Base-by-base conservation (phyloP, 805 yeast species). In the Barnettozyma vustinii region DNA sequence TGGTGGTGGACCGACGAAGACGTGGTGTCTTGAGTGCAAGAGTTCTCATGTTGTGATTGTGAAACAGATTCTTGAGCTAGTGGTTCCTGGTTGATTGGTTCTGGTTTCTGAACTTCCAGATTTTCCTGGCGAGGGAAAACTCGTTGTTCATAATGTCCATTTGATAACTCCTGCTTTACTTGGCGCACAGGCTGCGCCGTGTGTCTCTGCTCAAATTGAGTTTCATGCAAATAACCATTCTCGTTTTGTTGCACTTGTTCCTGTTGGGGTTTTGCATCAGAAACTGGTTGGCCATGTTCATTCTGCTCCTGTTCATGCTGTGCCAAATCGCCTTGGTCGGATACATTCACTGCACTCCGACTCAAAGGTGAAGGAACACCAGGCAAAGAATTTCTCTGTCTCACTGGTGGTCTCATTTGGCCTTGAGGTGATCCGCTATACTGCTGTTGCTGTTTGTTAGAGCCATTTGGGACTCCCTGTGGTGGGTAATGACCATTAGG, bases 301-400 rank as follows among this genome's bases (percentile, higher is more conserved):
- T 48, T 50, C 32, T 52, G 53, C 40, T 45, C 45, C 25, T 39
- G 52, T n/a, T 42, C 19, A 21, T 46, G 46, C 35, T 27, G 39
- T n/a, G 30, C 16, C 30, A 18, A 20, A 8, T 23, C n/a, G n/a
- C 12, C 13, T 13, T 33, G 30, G 15, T 49, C 25, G 32, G 45
- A 23, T 12, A 40, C 21, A 27, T 30, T 45, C 9, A 37, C 16
- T 19, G 39, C 45, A 12, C 44, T 39, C 8, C 37, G 43, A 15
- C 46, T 50, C 43, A 58, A 44, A 6, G 61, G 61, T 1, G 60
- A 57, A 3, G 59, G 49, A 5, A 46, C 50, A 21, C 40, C 53
- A 9, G 61, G 58, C 8, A 44, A 44, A 1, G 62, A 57, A 4
- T 51, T 42, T 42, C 62, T 51, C 25, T 55, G 52, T 20, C 45